Conservation (phyloP, 2,329 filamentous ascomycete species). For the Arthrobotrys musiformis region DNA sequence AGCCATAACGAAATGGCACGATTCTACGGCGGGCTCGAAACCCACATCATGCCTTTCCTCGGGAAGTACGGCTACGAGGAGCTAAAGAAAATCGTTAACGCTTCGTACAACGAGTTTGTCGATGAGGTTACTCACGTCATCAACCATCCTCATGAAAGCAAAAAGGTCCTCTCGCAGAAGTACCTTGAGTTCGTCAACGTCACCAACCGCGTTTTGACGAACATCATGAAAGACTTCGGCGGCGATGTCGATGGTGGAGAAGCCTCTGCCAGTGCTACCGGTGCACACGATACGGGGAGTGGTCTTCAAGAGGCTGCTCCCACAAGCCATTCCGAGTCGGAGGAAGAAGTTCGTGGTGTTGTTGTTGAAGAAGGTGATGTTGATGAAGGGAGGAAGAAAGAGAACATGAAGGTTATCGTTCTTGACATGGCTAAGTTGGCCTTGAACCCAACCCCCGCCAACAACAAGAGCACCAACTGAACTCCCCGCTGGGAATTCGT, state of each 20-base stretch:
- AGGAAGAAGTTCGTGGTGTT: neutral
- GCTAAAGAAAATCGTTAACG: neutral
- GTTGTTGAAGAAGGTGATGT: neutral
- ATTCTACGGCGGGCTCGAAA: neutral
- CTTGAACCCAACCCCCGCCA: neutral
- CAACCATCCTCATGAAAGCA: neutral
- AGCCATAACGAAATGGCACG: neutral
- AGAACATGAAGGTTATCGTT: neutral
- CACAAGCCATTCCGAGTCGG: too few species aligned
- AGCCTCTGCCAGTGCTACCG: neutral
- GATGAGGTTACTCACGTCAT: neutral
- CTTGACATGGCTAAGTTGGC: neutral
- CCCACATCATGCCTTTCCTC: conserved; percentile 18
- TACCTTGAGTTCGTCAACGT: neutral
- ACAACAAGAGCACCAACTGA: neutral
- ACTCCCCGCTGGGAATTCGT: too few species aligned
- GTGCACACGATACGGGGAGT: neutral
- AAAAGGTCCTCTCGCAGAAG: neutral
- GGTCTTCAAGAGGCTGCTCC: too few species aligned
- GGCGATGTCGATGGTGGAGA: neutral
- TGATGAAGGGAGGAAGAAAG: neutral
- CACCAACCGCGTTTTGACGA: neutral
- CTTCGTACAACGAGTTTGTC: neutral
- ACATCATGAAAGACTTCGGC: neutral
- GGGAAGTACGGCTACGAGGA: conserved; percentile 19